Percentiles rank a stretch among this genome's conserved stretches.
These are phyloP conservation scores for Heterococcus sp. DNA, from an alignment of 108 stramenopile genomes.

Conservation along the genomic window DNA sequence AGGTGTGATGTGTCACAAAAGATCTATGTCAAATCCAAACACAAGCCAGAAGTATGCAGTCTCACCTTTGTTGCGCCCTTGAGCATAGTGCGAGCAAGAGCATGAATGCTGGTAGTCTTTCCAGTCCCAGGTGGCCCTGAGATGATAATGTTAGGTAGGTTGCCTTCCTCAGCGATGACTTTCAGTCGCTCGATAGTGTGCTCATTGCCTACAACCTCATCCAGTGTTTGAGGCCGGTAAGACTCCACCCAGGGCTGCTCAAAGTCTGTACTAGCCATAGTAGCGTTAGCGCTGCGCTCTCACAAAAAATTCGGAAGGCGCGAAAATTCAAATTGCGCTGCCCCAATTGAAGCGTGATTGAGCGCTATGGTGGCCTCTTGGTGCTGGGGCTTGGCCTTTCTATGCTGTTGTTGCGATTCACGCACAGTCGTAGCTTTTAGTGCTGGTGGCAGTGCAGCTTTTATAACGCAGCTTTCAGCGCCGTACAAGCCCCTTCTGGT, in stretches of 20 bases:
- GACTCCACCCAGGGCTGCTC: constrained; percentile 93
- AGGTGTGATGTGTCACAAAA: not conserved
- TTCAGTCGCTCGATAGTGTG: constrained; percentile 82
- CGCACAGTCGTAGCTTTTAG: no score
- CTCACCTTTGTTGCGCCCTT: constrained; percentile 50
- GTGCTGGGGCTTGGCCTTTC: no score
- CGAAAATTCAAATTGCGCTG: no score
- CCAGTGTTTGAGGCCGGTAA: constrained; percentile 68
- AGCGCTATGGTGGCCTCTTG: no score
- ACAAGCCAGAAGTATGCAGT: constrained; percentile 26
- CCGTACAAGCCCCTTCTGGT: no score
- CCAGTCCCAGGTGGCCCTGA: constrained; percentile 86
- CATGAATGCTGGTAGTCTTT: constrained; percentile 83
- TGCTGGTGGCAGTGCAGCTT: no score
- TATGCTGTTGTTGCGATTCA: no score
- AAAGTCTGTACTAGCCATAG: constrained; percentile 11
- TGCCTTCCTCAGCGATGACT: constrained; percentile 90
- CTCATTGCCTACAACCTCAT: constrained; percentile 92
- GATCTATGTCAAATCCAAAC: constrained; percentile 13
- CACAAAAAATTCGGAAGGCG: no score
- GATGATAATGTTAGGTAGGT: constrained; percentile 94
- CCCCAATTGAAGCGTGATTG: no score
- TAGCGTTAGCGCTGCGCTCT: not conserved
- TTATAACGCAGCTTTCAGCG: no score
- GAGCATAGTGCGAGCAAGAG: constrained; percentile 78